Evolutionary conservation across 2,329 filamentous ascomycete genomes (phyloP).

Genomic region (Fonsecaea multimorphosa): DNA sequence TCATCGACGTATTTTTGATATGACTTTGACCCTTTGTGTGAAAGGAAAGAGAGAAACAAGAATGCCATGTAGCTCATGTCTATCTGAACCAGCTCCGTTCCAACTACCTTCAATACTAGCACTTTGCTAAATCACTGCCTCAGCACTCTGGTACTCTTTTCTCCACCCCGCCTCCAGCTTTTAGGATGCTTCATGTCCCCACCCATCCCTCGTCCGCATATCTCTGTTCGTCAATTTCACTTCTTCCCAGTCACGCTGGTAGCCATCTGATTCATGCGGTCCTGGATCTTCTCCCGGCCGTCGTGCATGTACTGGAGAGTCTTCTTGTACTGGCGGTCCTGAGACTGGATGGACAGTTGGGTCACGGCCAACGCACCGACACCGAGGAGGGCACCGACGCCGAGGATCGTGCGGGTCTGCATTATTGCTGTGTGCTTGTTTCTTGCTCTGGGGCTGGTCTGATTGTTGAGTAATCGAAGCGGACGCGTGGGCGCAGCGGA

Average conservation of each 20-base stretch:
- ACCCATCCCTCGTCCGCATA: background rate
- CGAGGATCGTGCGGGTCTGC: slow-evolving; percentile 37
- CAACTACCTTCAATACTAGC: background rate
- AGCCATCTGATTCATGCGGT: slow-evolving; percentile 33
- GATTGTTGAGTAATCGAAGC: background rate
- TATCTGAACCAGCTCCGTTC: background rate
- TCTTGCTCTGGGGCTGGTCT: too few species aligned
- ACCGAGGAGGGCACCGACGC: slow-evolving; percentile 31
- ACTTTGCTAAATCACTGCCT: background rate
- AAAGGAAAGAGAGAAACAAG: too few species aligned
- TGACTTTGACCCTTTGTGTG: background rate
- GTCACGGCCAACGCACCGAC: slow-evolving; percentile 35
- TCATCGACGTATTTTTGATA: background rate
- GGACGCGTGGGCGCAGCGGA: background rate
- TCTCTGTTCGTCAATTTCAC: slow-evolving; percentile 4
- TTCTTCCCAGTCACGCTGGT: slow-evolving; percentile 26
- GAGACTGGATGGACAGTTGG: slow-evolving; percentile 36
- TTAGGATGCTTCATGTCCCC: background rate
- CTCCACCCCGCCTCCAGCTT: background rate
- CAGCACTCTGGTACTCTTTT: background rate
- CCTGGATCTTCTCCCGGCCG: slow-evolving; percentile 36
- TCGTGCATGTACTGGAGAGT: slow-evolving; percentile 41
- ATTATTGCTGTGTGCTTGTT: slow-evolving; percentile 16
- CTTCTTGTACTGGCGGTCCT: slow-evolving; percentile 41
- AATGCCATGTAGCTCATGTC: slow-evolving; percentile 1